Percentiles rank a stretch among this genome's conserved stretches.
Conservation (phyloP, 2,329 filamentous ascomycete species). For the Penicillium griseofulvum region DNA sequence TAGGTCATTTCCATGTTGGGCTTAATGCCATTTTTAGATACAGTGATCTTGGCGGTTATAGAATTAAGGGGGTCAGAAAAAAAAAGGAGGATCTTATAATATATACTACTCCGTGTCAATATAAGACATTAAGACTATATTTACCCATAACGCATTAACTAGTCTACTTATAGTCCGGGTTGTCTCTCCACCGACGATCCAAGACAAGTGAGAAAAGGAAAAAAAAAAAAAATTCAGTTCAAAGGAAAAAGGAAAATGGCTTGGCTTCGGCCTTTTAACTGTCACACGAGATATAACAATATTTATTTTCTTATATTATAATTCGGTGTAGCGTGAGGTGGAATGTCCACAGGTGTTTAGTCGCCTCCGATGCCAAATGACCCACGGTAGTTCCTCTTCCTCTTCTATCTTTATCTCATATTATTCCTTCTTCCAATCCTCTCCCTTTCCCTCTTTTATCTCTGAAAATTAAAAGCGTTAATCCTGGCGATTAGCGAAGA, state of each 20-base stretch:
- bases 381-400: neutral
- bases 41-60: neutral
- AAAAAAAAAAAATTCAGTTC: neutral
- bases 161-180: slow-evolving; percentile 5
- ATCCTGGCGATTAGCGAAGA: slow-evolving; percentile 1
- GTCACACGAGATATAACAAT: neutral
- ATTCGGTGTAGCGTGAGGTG: neutral
- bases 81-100: neutral
- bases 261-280: neutral
- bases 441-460: neutral
- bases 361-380: neutral
- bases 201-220: neutral
- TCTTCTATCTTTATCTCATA: neutral
- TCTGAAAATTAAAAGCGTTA: neutral
- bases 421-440: neutral
- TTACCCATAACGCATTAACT: neutral
- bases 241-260: neutral
- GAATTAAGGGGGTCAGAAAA: neutral
- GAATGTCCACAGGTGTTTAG: too few species aligned
- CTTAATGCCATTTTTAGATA: neutral
- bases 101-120: neutral
- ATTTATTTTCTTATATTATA: too few species aligned
- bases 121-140: neutral
- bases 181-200: slow-evolving; percentile 9
- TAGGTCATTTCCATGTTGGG: neutral